Percentiles rank a stretch among this genome's conserved stretches.
Conservation (phyloP, 139 green algal species). For the Gonium pectorale region DNA sequence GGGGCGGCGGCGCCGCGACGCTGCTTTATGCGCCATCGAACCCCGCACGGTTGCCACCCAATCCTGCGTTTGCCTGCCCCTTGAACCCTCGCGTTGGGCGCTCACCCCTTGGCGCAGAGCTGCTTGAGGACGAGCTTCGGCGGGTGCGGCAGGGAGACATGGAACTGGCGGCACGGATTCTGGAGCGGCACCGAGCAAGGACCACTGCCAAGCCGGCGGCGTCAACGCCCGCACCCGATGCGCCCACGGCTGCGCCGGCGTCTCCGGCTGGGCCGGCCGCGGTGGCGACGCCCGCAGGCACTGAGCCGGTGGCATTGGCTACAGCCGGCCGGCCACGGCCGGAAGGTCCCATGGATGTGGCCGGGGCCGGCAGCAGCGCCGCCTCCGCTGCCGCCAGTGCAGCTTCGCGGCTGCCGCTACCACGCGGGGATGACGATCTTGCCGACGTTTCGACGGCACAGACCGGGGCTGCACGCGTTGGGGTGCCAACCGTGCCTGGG, state of each 20-base stretch:
- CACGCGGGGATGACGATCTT: background rate
- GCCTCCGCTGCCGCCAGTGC: background rate
- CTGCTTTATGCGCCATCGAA: background rate
- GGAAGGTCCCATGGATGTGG: background rate
- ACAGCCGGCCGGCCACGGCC: background rate
- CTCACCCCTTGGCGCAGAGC: background rate
- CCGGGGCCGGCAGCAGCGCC: background rate
- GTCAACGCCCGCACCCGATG: background rate
- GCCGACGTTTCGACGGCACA: no score
- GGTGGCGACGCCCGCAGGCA: background rate
- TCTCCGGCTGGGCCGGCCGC: background rate
- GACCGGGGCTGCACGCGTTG: no score
- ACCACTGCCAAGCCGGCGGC: background rate
- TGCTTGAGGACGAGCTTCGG: conserved; percentile 4
- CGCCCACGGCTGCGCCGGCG: background rate
- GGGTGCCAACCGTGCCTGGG: no score
- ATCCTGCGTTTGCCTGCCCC: background rate
- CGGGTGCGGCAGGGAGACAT: conserved; percentile 16
- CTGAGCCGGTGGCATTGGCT: background rate
- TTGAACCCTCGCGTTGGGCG: background rate
- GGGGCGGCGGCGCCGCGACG: no score
- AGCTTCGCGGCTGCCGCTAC: background rate
- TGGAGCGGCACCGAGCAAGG: background rate
- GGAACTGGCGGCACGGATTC: background rate
- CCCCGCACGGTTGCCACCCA: background rate